Conservation (phyloP, 1,284 basidiomycete genomes). For the Hypsizygus ulmarius region DNA sequence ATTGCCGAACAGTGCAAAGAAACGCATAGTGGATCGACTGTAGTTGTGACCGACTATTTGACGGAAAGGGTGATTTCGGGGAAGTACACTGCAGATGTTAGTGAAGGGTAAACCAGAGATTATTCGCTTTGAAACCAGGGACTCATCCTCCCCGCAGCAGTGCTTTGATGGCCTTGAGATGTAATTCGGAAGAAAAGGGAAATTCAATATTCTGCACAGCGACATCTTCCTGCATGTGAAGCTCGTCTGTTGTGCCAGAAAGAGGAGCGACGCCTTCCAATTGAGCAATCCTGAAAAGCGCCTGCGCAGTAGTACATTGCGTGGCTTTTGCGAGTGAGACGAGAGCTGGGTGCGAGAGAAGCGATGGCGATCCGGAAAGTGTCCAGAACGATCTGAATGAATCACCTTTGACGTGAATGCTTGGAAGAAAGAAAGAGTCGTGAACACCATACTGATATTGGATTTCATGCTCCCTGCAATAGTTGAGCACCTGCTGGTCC, state of each 20-base stretch:
- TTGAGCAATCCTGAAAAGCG: slow-evolving; percentile 63
- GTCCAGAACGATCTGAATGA: slow-evolving; percentile 81
- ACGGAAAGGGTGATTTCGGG: no score
- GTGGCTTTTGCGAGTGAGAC: slow-evolving; percentile 43
- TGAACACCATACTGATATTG: slow-evolving; percentile 64
- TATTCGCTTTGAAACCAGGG: no score
- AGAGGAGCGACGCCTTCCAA: slow-evolving; percentile 57
- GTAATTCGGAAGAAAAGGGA: slow-evolving; percentile 13
- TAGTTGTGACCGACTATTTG: no score
- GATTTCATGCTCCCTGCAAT: slow-evolving; percentile 55
- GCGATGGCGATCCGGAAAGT: slow-evolving; percentile 67
- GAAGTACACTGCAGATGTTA: no score
- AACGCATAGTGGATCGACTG: no score
- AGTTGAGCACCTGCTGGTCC: slow-evolving; percentile 60
- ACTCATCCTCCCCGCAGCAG: no score
- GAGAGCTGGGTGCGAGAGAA: slow-evolving; percentile 52
- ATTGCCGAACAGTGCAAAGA: no score
- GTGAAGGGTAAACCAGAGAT: no score
- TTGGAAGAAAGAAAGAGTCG: neutral
- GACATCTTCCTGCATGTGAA: slow-evolving; percentile 65
- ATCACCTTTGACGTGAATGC: slow-evolving; percentile 1
- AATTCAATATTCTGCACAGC: slow-evolving; percentile 44
- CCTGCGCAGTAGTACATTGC: slow-evolving; percentile 60
- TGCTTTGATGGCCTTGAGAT: no score
- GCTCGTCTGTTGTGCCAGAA: slow-evolving; percentile 59